Conservation (phyloP, 2,329 filamentous ascomycete genomes). For the Coniochaeta prunicola region DNA sequence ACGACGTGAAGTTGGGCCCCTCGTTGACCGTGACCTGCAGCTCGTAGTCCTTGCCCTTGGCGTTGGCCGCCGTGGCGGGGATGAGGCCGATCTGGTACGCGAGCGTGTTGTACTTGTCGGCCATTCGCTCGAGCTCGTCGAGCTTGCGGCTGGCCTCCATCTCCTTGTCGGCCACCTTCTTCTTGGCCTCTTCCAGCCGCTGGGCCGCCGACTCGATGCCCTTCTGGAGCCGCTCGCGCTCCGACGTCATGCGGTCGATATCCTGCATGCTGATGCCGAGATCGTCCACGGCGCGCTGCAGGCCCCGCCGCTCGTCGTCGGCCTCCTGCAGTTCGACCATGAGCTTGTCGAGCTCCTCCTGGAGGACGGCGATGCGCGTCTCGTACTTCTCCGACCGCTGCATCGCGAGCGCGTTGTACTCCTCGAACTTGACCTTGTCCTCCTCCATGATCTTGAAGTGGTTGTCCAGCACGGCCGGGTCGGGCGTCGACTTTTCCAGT, state of each 20-base stretch:
- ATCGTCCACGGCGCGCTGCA: constrained; percentile 83
- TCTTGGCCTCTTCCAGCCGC: constrained; percentile 79
- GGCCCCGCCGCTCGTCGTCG: constrained; percentile 69
- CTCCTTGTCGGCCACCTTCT: constrained; percentile 77
- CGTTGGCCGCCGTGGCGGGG: constrained; percentile 74
- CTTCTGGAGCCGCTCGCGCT: constrained; percentile 87
- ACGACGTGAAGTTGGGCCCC: constrained; percentile 66
- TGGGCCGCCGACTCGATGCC: constrained; percentile 70
- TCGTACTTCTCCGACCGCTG: constrained; percentile 87
- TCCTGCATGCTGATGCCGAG: constrained; percentile 96
- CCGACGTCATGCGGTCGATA: constrained; percentile 97
- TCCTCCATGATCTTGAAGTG: constrained; percentile 91
- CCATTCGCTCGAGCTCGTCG: constrained; percentile 83
- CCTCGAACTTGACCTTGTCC: constrained; percentile 90
- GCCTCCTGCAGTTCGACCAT: constrained; percentile 67
- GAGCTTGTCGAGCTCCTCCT: constrained; percentile 77
- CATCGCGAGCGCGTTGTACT: constrained; percentile 81
- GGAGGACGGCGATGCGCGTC: constrained; percentile 69
- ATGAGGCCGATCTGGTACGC: constrained; percentile 93
- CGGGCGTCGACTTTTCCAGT: constrained; percentile 77
- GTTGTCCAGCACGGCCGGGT: constrained; percentile 77
- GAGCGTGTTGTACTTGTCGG: constrained; percentile 88
- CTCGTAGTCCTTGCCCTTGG: constrained; percentile 79
- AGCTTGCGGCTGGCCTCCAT: constrained; percentile 77
- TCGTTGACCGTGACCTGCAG: constrained; percentile 76